A percentile compares a stretch with the other conserved stretches of the same genome.
Evolutionary conservation across 1,284 basidiomycete species (phyloP).

Genomic region (Leccinum subrobustum): DNA sequence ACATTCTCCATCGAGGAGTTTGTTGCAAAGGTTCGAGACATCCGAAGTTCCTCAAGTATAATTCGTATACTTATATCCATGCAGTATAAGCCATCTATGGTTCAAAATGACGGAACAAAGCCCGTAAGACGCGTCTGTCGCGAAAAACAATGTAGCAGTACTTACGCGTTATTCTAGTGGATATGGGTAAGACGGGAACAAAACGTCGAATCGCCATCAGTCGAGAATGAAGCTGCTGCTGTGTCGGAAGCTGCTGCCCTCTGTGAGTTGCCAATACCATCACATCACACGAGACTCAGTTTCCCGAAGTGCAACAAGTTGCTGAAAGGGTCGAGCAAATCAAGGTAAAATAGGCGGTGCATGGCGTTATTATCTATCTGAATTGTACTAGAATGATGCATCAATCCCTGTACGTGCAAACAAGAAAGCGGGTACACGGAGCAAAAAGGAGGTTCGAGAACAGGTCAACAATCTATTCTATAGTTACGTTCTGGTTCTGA

Average conservation of each 20-base stretch:
- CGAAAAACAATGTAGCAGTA: neutral
- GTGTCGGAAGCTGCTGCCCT: slow-evolving; percentile 45
- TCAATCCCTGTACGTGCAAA: slow-evolving; percentile 63
- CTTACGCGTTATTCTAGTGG: slow-evolving; percentile 46
- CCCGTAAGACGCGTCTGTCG: slow-evolving; percentile 44
- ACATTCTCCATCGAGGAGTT: slow-evolving; percentile 24
- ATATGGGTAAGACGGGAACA: slow-evolving; percentile 55
- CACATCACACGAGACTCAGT: neutral
- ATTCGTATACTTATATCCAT: slow-evolving; percentile 2
- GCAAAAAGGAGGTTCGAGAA: slow-evolving; percentile 73
- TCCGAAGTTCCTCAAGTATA: neutral
- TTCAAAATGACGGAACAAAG: slow-evolving; percentile 70
- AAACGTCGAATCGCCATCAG: slow-evolving; percentile 19
- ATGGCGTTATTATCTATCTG: neutral
- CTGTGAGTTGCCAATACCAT: slow-evolving; percentile 38
- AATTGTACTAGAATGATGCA: slow-evolving; percentile 50
- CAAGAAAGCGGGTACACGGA: slow-evolving; percentile 68
- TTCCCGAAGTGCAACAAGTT: slow-evolving; percentile 46
- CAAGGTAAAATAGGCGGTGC: slow-evolving; percentile 40
- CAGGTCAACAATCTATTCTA: slow-evolving; percentile 30
- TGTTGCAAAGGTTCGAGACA: slow-evolving; percentile 20
- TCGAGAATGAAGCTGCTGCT: slow-evolving; percentile 35
- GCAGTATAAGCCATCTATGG: slow-evolving; percentile 72
- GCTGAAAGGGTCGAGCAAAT: slow-evolving; percentile 57
- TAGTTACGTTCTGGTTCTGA: neutral